A percentile compares a stretch with the other conserved stretches of the same genome.
These are phyloP conservation scores for Dalbergia cochinchinensis DNA, from an alignment of 306 rosid species.

Conservation along the genomic window DNA sequence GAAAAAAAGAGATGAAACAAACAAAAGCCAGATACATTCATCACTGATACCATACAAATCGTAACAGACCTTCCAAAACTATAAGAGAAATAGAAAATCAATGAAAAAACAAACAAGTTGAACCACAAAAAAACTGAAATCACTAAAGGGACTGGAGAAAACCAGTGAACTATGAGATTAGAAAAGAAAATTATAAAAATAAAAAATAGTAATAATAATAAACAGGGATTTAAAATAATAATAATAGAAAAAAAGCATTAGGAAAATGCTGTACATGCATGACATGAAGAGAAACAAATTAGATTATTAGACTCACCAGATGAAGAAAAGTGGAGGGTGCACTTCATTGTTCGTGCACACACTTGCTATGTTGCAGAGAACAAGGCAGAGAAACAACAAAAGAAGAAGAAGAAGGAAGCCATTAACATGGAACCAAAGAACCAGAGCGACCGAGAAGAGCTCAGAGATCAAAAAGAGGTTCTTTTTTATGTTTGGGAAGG, in stretches of 20 bases:
- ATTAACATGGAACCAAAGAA: background rate
- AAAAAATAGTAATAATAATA: background rate
- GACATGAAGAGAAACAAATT: slow-evolving; percentile 20
- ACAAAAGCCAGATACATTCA: slow-evolving; percentile 20
- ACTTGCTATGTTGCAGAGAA: slow-evolving; percentile 36
- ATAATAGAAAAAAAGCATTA: background rate
- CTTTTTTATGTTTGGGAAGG: slow-evolving; percentile 8
- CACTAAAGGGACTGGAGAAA: background rate
- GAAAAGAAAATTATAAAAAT: background rate
- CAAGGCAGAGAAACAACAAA: slow-evolving; percentile 11
- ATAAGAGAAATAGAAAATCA: background rate
- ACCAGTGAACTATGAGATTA: background rate
- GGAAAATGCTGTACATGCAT: slow-evolving; percentile 16
- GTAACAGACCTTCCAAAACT: slow-evolving; percentile 15
- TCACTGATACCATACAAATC: slow-evolving; percentile 17
- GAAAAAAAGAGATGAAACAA: background rate
- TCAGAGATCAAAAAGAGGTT: slow-evolving; percentile 39
- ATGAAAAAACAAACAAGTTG: slow-evolving; percentile 14
- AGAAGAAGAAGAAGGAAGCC: slow-evolving; percentile 30
- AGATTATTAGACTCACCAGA: slow-evolving; percentile 18
- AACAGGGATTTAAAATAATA: background rate
- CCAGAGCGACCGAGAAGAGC: slow-evolving; percentile 24
- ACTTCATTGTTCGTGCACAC: slow-evolving; percentile 44
- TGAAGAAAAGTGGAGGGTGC: slow-evolving; percentile 14
- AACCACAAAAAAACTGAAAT: slow-evolving; percentile 1